Evolutionary conservation across 805 yeast species (phyloP), one percentile per base, ranked within the genome.

Genomic region (Wickerhamiella shivajii): DNA sequence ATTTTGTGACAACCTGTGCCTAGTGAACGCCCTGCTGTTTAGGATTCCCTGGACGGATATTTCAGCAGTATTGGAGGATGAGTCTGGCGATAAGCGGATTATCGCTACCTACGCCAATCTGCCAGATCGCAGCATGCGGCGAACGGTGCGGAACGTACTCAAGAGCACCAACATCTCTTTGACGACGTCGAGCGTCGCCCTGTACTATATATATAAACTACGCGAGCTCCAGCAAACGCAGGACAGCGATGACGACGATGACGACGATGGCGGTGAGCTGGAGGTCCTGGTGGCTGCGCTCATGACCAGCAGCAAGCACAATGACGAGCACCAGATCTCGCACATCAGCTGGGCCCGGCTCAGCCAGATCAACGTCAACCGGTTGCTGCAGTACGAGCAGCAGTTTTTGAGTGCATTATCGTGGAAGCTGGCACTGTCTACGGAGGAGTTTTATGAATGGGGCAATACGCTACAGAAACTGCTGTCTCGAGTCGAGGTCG

Each of bases 401-500:
- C 25, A 24, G 12, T 7, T 31, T 12, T 29, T 31, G 12, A 20
- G 16, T 5, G 25, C 19, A 5, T 25, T 31, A 3, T 19, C 19
- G 4, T 31, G 34, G 34, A 18, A 13, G 7, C 23, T 31, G 3
- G 5, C 5, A 12, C 11, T 31, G 18, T 18, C 29, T 16, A 27
- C 13, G 3, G 34, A 31, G 15, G 29, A 31, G 21, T 31, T 16
- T 8, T 31, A 18, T 18, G 18, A 14, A 15, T 31, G 34, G 34
- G 34, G 34, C 11, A 14, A 11, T 3, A 18, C 14, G n/a, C 24
- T 31, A 25, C 29, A 31, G n/a, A 18, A n/a, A 5, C 10, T 24
- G 18, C 14, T 24, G 27, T 18, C 14, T 16, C 27, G 27, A 5
- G 27, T 13, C n/a, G n/a, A n/a, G n/a, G n/a, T n/a, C n/a, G n/a